phyloP scores from a whole-genome alignment of 768 basidiomycete genomes.

The Boletus pseudopeckii region DNA sequence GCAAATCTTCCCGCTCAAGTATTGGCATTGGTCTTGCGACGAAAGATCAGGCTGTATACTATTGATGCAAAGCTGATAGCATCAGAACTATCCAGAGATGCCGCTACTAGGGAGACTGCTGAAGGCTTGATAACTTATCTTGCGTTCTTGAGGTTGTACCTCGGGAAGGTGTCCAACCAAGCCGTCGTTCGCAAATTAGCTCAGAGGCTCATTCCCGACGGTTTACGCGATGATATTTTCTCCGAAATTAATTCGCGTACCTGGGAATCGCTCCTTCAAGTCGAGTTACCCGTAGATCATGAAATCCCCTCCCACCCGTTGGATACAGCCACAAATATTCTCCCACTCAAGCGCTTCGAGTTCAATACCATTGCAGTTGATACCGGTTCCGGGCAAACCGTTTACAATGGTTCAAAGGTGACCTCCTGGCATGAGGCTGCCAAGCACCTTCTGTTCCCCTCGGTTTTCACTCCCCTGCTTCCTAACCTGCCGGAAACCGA shows the following conservation, averaged over 20 bases:
- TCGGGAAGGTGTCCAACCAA: slow-evolving; percentile 61
- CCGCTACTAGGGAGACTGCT: slow-evolving; percentile 37
- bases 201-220: slow-evolving; percentile 41
- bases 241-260: slow-evolving; percentile 54
- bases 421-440: slow-evolving; percentile 83
- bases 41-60: slow-evolving; percentile 54
- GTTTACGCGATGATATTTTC: slow-evolving; percentile 39
- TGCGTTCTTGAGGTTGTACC: slow-evolving; percentile 81
- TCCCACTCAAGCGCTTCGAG: slow-evolving; percentile 54
- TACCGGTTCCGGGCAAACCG: slow-evolving; percentile 51
- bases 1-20: slow-evolving; percentile 56
- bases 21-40: slow-evolving; percentile 43
- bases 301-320: slow-evolving; percentile 18
- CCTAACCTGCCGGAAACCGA: slow-evolving; percentile 33
- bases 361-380: slow-evolving; percentile 75
- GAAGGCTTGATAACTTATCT: slow-evolving; percentile 66
- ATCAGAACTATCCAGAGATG: slow-evolving; percentile 26
- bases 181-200: slow-evolving; percentile 51
- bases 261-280: slow-evolving; percentile 65
- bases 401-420: slow-evolving; percentile 58
- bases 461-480: slow-evolving; percentile 61
- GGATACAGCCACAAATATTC: slow-evolving; percentile 18
- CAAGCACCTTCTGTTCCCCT: slow-evolving; percentile 85
- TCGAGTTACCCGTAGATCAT: slow-evolving; percentile 38
- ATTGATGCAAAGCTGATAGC: slow-evolving; percentile 59